phyloP scores from a whole-genome alignment of 805 yeast species.

The Myxozyma sirexii region DNA sequence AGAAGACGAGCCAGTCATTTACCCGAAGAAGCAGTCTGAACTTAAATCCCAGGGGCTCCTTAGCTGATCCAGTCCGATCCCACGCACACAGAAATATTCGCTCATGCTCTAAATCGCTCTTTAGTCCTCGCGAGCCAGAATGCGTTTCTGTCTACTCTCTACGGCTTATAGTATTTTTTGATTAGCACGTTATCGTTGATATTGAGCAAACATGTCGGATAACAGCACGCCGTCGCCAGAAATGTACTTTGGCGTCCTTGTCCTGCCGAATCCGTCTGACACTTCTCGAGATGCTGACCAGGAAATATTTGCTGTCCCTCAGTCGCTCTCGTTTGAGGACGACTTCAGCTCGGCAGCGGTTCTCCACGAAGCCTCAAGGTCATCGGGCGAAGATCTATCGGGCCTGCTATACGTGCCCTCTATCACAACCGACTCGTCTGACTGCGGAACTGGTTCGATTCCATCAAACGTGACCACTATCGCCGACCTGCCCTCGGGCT shows the following conservation, averaged over 20 bases:
- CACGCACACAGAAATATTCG: no score
- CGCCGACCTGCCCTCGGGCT: conserved; percentile 26
- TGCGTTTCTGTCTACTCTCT: no score
- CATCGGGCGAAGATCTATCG: conserved; percentile 5
- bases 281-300: neutral
- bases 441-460: conserved; percentile 16
- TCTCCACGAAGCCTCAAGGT: conserved; percentile 12
- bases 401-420: conserved; percentile 30
- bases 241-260: conserved; percentile 30
- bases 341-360: conserved; percentile 1
- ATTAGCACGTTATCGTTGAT: no score
- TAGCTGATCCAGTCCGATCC: no score
- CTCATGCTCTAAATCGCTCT: no score
- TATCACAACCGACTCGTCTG: neutral
- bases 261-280: conserved; percentile 20
- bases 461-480: conserved; percentile 23
- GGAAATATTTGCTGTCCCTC: conserved; percentile 16
- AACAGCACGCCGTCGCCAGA: neutral
- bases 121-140: no score
- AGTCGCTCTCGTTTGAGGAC: conserved; percentile 18
- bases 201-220: no score
- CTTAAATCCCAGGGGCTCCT: no score
- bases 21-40: no score
- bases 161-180: no score
- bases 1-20: no score